Evolutionary conservation across 2,329 filamentous ascomycete genomes (phyloP).

Genomic region (Penicillium sp.): DNA sequence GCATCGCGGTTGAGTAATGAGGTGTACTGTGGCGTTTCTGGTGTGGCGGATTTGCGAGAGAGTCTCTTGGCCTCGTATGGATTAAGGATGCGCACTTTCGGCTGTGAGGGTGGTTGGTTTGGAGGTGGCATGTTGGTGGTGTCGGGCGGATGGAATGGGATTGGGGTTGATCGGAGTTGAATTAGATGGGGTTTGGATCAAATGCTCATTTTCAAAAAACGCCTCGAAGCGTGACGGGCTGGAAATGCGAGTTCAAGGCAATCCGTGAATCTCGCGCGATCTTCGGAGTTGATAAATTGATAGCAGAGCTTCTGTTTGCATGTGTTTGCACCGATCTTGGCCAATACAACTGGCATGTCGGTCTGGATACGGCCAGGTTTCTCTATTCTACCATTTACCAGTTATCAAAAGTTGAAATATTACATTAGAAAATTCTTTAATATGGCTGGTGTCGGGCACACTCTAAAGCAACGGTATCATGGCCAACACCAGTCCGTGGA

Average conservation of each 20-base stretch:
- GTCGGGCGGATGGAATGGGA: neutral
- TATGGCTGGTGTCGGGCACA: neutral
- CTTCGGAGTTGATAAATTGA: neutral
- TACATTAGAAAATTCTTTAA: neutral
- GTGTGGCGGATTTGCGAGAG: conserved; percentile 3
- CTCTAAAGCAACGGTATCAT: neutral
- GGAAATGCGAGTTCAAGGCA: neutral
- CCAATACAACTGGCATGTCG: neutral
- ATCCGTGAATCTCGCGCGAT: neutral
- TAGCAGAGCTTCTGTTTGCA: neutral
- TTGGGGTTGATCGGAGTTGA: neutral
- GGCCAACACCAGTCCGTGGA: neutral
- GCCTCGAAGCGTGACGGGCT: neutral
- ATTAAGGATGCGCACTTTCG: conserved; percentile 21
- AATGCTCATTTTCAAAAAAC: neutral
- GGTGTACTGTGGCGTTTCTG: neutral
- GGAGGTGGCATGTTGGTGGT: conserved; percentile 8
- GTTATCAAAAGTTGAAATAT: neutral
- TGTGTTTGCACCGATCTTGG: neutral
- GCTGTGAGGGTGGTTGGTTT: conserved; percentile 6
- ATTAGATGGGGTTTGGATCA: neutral
- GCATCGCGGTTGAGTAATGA: conserved; percentile 5
- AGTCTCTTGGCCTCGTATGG: conserved; percentile 19
- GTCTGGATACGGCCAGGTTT: neutral
- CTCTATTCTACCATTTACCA: neutral